Percentiles rank a stretch among this genome's conserved stretches.
phyloP scores from a whole-genome alignment of 2,329 filamentous ascomycete species.

The Didymella keratinophila region DNA sequence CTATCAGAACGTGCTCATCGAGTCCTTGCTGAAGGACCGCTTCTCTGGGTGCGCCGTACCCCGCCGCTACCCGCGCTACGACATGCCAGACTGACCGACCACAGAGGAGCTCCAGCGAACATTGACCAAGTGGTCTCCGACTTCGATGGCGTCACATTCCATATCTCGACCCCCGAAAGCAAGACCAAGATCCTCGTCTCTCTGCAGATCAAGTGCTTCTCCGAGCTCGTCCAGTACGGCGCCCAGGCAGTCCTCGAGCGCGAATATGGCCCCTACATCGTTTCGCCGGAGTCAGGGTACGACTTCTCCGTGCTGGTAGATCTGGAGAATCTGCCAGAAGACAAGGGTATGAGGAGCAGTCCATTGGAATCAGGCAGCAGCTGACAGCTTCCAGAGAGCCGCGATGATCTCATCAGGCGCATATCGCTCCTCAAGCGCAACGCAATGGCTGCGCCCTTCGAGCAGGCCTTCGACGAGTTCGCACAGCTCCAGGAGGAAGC shows the following conservation, averaged over 20 bases:
- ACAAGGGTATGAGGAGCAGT: conserved; percentile 65
- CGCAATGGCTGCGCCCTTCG: conserved; percentile 97
- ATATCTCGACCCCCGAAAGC: conserved; percentile 92
- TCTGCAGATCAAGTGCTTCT: conserved; percentile 92
- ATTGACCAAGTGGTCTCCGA: conserved; percentile 99
- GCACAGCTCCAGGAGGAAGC: conserved; percentile 86
- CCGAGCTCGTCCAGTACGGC: conserved; percentile 90
- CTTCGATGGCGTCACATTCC: conserved; percentile 98
- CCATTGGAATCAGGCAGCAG: background rate
- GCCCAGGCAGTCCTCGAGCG: conserved; percentile 89
- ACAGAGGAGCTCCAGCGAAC: conserved; percentile 80
- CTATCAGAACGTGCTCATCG: conserved; percentile 98
- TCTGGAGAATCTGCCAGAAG: conserved; percentile 82
- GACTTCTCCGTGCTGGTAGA: conserved; percentile 95
- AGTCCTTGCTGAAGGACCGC: conserved; percentile 92
- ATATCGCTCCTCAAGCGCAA: conserved; percentile 96
- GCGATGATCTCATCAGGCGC: conserved; percentile 84
- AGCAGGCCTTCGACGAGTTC: conserved; percentile 94
- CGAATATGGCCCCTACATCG: conserved; percentile 93
- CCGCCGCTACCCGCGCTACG: conserved; percentile 43
- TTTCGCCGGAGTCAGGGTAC: conserved; percentile 85
- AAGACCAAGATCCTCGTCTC: conserved; percentile 96
- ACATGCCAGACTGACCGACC: conserved; percentile 45
- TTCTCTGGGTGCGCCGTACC: conserved; percentile 76
- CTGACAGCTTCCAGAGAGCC: conserved; percentile 68